These are phyloP conservation scores for Chloranthus sessilifolius DNA, from an alignment of 164 flowering plant species.

Conservation along the genomic window DNA sequence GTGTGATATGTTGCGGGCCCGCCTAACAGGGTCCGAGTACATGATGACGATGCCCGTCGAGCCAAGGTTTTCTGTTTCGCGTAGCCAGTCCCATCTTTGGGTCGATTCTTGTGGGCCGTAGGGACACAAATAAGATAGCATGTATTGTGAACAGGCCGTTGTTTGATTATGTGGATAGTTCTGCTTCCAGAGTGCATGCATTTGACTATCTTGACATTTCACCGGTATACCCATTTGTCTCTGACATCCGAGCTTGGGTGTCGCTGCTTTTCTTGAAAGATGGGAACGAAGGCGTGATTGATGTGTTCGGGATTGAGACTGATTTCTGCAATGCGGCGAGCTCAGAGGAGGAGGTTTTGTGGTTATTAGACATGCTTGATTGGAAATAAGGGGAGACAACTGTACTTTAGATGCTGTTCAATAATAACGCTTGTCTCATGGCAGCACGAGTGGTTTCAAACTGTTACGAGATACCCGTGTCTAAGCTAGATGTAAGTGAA, in stretches of 20 bases:
- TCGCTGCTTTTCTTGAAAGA: conserved; percentile 72
- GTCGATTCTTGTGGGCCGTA: conserved; percentile 70
- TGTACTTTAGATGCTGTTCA: too few species aligned
- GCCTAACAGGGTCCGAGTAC: conserved; percentile 54
- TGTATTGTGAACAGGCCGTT: conserved; percentile 53
- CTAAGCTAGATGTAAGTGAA: too few species aligned
- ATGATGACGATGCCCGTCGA: conserved; percentile 73
- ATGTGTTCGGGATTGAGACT: conserved; percentile 79
- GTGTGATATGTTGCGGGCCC: conserved; percentile 38
- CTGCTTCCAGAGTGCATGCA: conserved; percentile 66
- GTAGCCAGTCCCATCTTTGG: conserved; percentile 44
- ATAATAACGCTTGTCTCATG: too few species aligned
- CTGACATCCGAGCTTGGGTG: conserved; percentile 77
- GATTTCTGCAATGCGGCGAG: conserved; percentile 87
- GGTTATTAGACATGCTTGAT: conserved; percentile 91
- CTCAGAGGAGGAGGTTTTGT: conserved; percentile 69
- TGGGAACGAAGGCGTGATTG: conserved; percentile 40
- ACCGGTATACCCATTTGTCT: conserved; percentile 60
- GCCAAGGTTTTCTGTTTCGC: conserved; percentile 53
- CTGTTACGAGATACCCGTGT: too few species aligned
- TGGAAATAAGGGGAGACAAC: conserved; percentile 58
- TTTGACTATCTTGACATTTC: conserved; percentile 84
- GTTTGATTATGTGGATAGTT: conserved; percentile 73
- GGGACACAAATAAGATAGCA: conserved; percentile 67
- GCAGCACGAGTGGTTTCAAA: too few species aligned